Conservation (phyloP, 148 eudicot genomes). For the Mesembryanthemum crystallinum region DNA sequence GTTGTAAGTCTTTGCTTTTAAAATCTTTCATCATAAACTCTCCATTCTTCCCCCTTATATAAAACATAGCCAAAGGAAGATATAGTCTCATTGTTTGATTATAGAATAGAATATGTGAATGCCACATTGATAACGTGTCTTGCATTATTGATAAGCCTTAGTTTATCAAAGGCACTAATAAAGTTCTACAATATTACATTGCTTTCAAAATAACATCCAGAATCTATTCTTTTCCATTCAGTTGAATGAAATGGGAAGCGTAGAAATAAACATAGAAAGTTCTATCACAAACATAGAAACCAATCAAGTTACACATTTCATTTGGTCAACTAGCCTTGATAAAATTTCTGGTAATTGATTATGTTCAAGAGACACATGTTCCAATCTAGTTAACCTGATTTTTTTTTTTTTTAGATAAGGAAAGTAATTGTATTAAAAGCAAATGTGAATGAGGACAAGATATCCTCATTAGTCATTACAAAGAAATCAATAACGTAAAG, state of each 20-base stretch:
- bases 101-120: neutral
- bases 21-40: neutral
- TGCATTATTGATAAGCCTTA: neutral
- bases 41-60: neutral
- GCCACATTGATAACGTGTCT: neutral
- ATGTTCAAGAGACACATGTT: neutral
- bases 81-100: neutral
- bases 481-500: too few species aligned
- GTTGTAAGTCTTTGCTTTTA: constrained; percentile 1
- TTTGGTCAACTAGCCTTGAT: neutral
- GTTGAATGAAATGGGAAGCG: neutral
- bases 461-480: too few species aligned
- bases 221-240: neutral
- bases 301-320: neutral
- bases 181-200: neutral
- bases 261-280: neutral
- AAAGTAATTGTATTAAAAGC: too few species aligned
- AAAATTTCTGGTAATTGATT: neutral
- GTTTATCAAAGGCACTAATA: neutral
- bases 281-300: neutral
- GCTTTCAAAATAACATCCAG: neutral
- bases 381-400: neutral
- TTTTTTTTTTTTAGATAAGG: too few species aligned
- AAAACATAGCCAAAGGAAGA: neutral
- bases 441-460: too few species aligned